Evolutionary conservation across 2,329 filamentous ascomycete species (phyloP), one percentile per base, ranked within the genome.

Genomic region (Purpureocillium lavendulum): DNA sequence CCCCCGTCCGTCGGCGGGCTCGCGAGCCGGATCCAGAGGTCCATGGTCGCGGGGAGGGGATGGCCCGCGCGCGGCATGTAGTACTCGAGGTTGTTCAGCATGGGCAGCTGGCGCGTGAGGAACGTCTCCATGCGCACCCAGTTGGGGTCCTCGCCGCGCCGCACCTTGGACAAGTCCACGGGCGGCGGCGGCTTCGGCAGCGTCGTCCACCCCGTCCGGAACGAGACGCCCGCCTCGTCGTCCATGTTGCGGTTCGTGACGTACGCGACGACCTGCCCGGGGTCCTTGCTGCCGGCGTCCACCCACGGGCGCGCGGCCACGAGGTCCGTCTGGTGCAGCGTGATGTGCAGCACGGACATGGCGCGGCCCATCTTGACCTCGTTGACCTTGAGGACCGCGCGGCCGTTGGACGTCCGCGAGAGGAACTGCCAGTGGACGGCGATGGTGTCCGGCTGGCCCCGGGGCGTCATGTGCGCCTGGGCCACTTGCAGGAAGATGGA

Each of bases 1-100:
- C 61, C 70, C 43, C 75, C 73, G 1, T 71, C 71, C n/a, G n/a
- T n/a, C n/a, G n/a, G n/a, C n/a, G n/a, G n/a, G 12, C 74, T 76
- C 2, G 66, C 59, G 40, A 84, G 70, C 18, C 75, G 70, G 4
- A 84, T 62, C 84, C 84, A 89, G 56, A 55, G 36, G 39, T 61
- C 56, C 35, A 50, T 46, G 1, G 43, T 42, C 1, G 49, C 47
- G 4, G 41, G 36, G 8, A 29, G 37, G 3, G 41, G 26, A 3
- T 43, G 48, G 0, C 45, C 41, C 0, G 21, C 4, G 2, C 51
- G 52, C 1, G 52, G 58, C 9, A 45, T 39, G 45, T 58, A 64
- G 40, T 55, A 60, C 5, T 55, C 46, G 13, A 58, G 44, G 33
- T 64, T 58, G 7, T 48, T 11, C 26, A 51, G 37, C 33, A 49